phyloP scores from a whole-genome alignment of 306 rosid genomes.

The Prinsepia uniflora region DNA sequence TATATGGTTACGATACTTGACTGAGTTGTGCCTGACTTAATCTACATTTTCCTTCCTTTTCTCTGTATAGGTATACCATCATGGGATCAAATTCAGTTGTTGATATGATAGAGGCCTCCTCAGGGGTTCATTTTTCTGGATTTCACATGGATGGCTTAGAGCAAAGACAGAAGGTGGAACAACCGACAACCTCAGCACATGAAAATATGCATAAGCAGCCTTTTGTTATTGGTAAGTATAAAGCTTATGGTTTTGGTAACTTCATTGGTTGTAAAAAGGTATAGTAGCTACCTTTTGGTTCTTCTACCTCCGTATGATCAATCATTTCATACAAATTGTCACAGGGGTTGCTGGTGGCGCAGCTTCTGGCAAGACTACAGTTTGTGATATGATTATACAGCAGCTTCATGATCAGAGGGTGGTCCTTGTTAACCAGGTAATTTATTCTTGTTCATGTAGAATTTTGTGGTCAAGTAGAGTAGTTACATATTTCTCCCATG shows the following conservation, averaged over 20 bases:
- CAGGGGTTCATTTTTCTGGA: conserved; percentile 95
- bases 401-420: conserved; percentile 99
- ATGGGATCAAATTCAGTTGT: conserved; percentile 72
- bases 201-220: conserved; percentile 66
- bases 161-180: conserved; percentile 43
- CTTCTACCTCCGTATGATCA: neutral
- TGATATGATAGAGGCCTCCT: conserved; percentile 83
- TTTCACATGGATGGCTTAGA: conserved; percentile 63
- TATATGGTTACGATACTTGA: neutral
- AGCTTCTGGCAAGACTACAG: conserved; percentile 94
- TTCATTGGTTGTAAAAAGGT: neutral
- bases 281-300: neutral
- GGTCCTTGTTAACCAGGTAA: conserved; percentile 93
- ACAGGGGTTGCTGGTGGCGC: conserved; percentile 98
- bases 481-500: neutral
- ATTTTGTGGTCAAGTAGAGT: neutral
- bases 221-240: conserved; percentile 75
- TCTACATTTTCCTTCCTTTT: conserved; percentile 2
- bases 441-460: conserved; percentile 6
- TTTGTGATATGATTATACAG: conserved; percentile 96
- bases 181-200: conserved; percentile 51
- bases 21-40: neutral
- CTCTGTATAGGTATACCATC: conserved; percentile 33
- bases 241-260: neutral
- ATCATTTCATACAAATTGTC: conserved; percentile 14